Percentiles rank a stretch among this genome's conserved stretches.
Evolutionary conservation across 2,329 filamentous ascomycete genomes (phyloP).

Genomic region (Aureobasidium sp.): DNA sequence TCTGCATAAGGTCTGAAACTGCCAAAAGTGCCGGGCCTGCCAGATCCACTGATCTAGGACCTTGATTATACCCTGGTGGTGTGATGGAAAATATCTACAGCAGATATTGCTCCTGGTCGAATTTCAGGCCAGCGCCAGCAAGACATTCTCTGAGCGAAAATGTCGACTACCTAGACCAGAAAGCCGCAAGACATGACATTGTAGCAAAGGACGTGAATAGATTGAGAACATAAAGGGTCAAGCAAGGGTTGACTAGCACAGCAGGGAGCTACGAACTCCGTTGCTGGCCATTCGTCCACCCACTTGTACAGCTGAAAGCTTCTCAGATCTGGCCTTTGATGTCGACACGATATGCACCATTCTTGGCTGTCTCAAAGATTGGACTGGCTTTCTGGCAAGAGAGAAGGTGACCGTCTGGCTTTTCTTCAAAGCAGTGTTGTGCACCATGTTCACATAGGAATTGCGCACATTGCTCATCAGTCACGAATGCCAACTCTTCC

Average conservation of each 20-base stretch:
- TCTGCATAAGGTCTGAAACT: background rate
- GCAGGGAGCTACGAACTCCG: constrained; percentile 11
- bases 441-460: constrained; percentile 80
- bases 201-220: background rate
- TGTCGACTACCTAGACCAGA: background rate
- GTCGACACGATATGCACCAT: constrained; percentile 78
- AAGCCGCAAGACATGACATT: background rate
- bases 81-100: background rate
- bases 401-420: constrained; percentile 57
- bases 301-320: constrained; percentile 49
- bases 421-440: constrained; percentile 68
- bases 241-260: background rate
- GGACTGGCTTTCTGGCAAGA: constrained; percentile 62
- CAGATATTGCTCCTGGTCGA: background rate
- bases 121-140: background rate
- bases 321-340: constrained; percentile 92
- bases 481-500: constrained; percentile 91
- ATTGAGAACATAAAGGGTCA: background rate
- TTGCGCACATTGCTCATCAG: constrained; percentile 63
- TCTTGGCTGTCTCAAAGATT: constrained; percentile 66
- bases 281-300: background rate
- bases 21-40: background rate
- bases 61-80: background rate
- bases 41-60: background rate
- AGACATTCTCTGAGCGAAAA: background rate